Evolutionary conservation across 805 yeast species (phyloP).

Genomic region (Schizosaccharomyces pombe): DNA sequence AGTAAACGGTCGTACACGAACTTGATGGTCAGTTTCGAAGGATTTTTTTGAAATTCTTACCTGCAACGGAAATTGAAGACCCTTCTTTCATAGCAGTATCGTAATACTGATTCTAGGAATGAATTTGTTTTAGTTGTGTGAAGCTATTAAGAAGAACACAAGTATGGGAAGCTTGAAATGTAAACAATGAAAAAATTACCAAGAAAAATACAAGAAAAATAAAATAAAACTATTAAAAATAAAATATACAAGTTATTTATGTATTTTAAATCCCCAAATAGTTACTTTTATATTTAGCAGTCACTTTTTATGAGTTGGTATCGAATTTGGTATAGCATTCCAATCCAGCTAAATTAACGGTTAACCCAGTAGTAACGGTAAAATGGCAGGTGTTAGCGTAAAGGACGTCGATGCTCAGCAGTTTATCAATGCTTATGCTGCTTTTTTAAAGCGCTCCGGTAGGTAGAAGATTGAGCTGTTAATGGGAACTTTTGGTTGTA

Average conservation of each 20-base stretch:
- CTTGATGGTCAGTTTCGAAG: not conserved
- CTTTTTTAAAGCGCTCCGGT: slow-evolving; percentile 98
- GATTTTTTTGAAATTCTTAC: not conserved
- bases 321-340: no score
- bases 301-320: not conserved
- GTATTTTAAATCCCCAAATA: not conserved
- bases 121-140: not conserved
- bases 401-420: slow-evolving; percentile 99
- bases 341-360: no score
- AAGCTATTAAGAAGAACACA: not conserved
- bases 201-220: not conserved
- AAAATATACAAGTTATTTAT: not conserved
- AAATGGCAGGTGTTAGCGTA: slow-evolving; percentile 11
- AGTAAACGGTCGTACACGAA: slow-evolving; percentile 5
- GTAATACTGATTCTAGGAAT: not conserved
- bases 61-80: not conserved
- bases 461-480: slow-evolving; percentile 17
- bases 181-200: not conserved
- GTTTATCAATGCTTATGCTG: slow-evolving; percentile 97
- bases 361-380: not conserved
- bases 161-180: not conserved
- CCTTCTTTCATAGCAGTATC: not conserved
- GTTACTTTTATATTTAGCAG: not conserved
- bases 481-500: slow-evolving; percentile 31
- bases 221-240: not conserved